Percentiles rank a stretch among this genome's conserved stretches.
Evolutionary conservation across 768 basidiomycete species (phyloP).

Genomic region (Leucocoprinus leucothites): DNA sequence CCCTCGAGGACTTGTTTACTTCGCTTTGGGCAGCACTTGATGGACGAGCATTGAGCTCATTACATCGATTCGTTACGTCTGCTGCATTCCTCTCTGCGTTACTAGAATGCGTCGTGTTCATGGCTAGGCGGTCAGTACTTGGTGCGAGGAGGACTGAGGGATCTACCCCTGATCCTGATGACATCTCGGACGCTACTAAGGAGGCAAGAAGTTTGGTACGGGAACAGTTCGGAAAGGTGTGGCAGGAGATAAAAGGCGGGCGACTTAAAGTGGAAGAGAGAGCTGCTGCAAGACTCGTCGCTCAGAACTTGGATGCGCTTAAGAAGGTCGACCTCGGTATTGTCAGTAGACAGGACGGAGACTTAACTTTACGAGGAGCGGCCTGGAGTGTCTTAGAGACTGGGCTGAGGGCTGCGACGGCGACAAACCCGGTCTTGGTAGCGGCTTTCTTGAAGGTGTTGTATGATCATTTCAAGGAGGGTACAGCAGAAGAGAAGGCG

Average conservation of each 20-base stretch:
- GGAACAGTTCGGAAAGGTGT: constrained; percentile 44
- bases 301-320: constrained; percentile 37
- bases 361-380: constrained; percentile 42
- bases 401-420: constrained; percentile 23
- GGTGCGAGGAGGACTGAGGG: not conserved
- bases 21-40: constrained; percentile 85
- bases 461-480: constrained; percentile 34
- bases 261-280: constrained; percentile 45
- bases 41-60: constrained; percentile 56
- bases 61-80: constrained; percentile 48
- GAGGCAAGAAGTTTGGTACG: constrained; percentile 30
- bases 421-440: constrained; percentile 30
- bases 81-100: constrained; percentile 68
- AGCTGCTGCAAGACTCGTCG: constrained; percentile 41
- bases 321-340: constrained; percentile 23
- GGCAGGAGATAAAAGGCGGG: constrained; percentile 42
- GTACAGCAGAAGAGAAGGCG: constrained; percentile 20
- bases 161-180: not conserved
- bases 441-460: constrained; percentile 46
- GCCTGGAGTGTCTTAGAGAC: constrained; percentile 44
- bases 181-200: not conserved
- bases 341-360: not conserved
- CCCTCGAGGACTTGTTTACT: constrained; percentile 53
- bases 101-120: constrained; percentile 66
- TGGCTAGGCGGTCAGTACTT: constrained; percentile 10